These are phyloP conservation scores for Fomitopsis schrenkii DNA, from an alignment of 1,284 basidiomycete species.

Conservation along the genomic window DNA sequence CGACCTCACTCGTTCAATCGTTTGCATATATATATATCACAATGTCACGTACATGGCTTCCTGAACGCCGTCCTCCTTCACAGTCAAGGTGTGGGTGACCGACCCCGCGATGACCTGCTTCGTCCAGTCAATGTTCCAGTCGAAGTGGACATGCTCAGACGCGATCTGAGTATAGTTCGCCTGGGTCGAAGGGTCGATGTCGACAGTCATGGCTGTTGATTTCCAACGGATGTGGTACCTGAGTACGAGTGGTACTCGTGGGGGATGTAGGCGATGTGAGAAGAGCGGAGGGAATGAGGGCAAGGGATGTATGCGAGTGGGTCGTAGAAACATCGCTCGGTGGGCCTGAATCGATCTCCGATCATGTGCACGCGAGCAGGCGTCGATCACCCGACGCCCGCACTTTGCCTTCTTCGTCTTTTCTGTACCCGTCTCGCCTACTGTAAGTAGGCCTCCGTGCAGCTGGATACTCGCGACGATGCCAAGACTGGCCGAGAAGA, in stretches of 20 bases:
- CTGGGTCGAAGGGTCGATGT: conserved; percentile 69
- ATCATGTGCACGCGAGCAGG: not conserved
- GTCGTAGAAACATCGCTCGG: not conserved
- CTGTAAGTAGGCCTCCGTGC: not conserved
- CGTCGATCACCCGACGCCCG: not conserved
- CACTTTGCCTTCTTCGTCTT: not conserved
- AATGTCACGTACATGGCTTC: conserved; percentile 52
- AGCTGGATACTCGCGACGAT: not conserved
- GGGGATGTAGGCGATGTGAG: not conserved
- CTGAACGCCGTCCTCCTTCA: conserved; percentile 55
- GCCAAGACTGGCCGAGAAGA: conserved; percentile 23
- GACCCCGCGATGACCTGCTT: conserved; percentile 66
- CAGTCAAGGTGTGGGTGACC: conserved; percentile 63
- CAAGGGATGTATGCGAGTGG: not conserved
- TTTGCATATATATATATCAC: not conserved
- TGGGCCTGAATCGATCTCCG: not conserved
- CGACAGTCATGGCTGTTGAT: conserved; percentile 4
- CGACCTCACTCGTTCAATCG: not conserved
- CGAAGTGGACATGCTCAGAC: conserved; percentile 69
- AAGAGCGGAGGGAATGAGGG: not conserved
- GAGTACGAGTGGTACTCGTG: not conserved
- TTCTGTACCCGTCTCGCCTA: not conserved
- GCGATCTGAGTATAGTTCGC: conserved; percentile 74
- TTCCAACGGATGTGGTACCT: not conserved
- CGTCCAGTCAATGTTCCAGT: conserved; percentile 84